Conservation (phyloP, 2,329 filamentous ascomycete genomes). For the Penicillium aurantiogriseum region DNA sequence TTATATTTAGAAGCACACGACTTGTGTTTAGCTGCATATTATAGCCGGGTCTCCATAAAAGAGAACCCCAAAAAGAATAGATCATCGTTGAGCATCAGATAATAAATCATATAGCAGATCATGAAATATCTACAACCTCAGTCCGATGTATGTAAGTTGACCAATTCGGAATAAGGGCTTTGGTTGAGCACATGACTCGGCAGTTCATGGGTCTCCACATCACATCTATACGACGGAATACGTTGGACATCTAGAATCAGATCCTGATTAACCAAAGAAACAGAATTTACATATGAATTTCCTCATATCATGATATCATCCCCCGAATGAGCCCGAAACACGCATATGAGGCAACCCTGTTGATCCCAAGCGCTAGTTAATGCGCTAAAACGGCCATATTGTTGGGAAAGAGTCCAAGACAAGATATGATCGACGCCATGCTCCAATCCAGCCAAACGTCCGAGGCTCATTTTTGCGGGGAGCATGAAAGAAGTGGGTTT, state of each 20-base stretch:
- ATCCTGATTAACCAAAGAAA: neutral
- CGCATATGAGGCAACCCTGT: neutral
- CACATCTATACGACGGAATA: neutral
- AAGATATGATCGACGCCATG: conserved; percentile 19
- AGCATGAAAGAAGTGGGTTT: conserved; percentile 10
- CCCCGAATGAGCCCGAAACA: neutral
- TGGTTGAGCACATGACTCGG: conserved; percentile 1
- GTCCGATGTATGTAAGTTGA: neutral
- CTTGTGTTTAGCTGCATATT: neutral
- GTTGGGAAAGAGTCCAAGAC: conserved; percentile 15
- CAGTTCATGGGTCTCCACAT: neutral
- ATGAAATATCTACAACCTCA: neutral
- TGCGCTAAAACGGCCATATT: conserved; percentile 8
- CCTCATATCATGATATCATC: neutral
- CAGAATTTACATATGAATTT: neutral
- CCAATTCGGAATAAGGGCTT: conserved; percentile 1
- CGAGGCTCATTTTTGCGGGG: conserved; percentile 19
- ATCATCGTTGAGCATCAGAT: neutral
- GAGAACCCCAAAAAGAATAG: too few species aligned
- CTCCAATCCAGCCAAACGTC: conserved; percentile 2
- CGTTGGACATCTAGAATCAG: neutral
- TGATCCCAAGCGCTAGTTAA: conserved; percentile 1
- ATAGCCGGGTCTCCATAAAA: neutral
- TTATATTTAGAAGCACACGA: neutral
- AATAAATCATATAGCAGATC: neutral